Conservation (phyloP, 1,284 basidiomycete genomes). For the Phellopilus nigrolimitatus region DNA sequence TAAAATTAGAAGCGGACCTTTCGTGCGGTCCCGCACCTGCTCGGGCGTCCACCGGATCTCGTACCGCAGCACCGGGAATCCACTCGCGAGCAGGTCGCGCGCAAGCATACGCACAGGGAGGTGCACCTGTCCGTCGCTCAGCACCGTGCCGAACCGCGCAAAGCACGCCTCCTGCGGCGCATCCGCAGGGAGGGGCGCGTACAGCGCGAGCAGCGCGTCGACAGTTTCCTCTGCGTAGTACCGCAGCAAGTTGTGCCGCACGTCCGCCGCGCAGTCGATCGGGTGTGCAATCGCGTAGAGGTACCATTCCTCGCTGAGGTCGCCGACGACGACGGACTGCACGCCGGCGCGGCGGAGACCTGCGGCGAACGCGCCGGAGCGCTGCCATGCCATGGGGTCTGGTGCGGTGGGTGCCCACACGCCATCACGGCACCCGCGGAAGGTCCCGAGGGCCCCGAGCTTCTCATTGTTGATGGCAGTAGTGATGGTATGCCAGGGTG, state of each 20-base stretch:
- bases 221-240: conserved; percentile 54
- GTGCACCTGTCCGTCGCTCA: conserved; percentile 67
- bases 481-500: conserved; percentile 48
- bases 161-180: conserved; percentile 38
- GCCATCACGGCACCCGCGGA: conserved; percentile 59
- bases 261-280: conserved; percentile 41
- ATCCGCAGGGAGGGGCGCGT: conserved; percentile 35
- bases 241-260: conserved; percentile 52
- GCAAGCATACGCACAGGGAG: conserved; percentile 60
- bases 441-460: conserved; percentile 57
- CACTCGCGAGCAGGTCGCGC: conserved; percentile 49
- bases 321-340: conserved; percentile 56
- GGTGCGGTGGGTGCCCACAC: conserved; percentile 48
- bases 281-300: conserved; percentile 68
- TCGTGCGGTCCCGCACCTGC: conserved; percentile 36
- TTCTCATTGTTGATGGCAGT: conserved; percentile 51
- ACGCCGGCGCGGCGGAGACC: conserved; percentile 56
- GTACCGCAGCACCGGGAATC: conserved; percentile 64
- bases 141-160: conserved; percentile 51
- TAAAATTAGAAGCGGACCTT: conserved; percentile 38
- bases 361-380: conserved; percentile 51
- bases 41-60: conserved; percentile 66
- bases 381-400: conserved; percentile 65
- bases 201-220: conserved; percentile 41
- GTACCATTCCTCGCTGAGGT: conserved; percentile 73